Conservation (phyloP, 768 basidiomycete genomes). For the Pisolithus marmoratus region DNA sequence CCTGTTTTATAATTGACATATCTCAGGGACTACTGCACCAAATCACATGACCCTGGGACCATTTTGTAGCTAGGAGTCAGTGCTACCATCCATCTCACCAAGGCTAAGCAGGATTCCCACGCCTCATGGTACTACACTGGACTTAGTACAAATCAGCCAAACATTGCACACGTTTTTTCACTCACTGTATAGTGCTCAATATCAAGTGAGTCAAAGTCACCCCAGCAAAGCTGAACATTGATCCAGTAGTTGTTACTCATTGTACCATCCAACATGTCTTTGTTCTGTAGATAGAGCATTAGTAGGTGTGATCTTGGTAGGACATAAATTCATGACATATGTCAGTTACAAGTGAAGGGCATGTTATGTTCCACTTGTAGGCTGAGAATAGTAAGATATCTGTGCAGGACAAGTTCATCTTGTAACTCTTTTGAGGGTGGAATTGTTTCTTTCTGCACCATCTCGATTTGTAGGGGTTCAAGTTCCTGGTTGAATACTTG, state of each 20-base stretch:
- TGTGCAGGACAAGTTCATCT: slow-evolving; percentile 99
- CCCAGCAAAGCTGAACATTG: slow-evolving; percentile 92
- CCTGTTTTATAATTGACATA: too few species aligned
- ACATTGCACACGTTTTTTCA: too few species aligned
- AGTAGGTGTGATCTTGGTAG: background rate
- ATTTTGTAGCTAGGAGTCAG: too few species aligned
- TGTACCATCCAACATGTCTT: slow-evolving; percentile 95
- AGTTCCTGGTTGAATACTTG: slow-evolving; percentile 99
- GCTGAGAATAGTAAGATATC: slow-evolving; percentile 97
- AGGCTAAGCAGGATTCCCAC: too few species aligned
- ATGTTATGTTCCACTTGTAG: slow-evolving; percentile 97
- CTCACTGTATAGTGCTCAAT: slow-evolving; percentile 99
- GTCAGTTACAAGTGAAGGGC: slow-evolving; percentile 93
- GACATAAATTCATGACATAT: slow-evolving; percentile 36
- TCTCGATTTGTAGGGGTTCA: slow-evolving; percentile 97
- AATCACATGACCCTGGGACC: too few species aligned
- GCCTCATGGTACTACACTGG: too few species aligned
- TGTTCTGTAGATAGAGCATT: slow-evolving; percentile 46
- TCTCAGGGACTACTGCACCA: too few species aligned
- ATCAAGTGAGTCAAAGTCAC: slow-evolving; percentile 98
- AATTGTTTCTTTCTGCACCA: slow-evolving; percentile 99
- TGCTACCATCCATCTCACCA: too few species aligned
- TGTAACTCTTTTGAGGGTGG: slow-evolving; percentile 99
- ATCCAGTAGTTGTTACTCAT: slow-evolving; percentile 99
- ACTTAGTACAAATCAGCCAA: too few species aligned